A percentile compares a stretch with the other conserved stretches of the same genome.
Conservation (phyloP, 306 rosid genomes). For the Sicyos edulis region DNA sequence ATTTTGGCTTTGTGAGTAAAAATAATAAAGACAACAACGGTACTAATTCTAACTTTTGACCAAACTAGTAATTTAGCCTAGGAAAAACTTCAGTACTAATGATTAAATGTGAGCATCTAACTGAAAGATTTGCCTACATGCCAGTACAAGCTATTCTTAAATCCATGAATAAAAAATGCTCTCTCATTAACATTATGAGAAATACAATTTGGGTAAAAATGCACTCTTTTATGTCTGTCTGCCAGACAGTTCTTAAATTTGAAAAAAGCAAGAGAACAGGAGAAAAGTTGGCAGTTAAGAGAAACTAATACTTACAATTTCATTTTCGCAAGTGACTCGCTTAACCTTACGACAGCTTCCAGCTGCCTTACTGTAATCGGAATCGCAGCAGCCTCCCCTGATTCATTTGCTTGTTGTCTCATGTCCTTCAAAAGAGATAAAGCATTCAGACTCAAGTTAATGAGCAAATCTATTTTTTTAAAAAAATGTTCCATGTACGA, state of each 20-base stretch:
- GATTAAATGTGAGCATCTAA: neutral
- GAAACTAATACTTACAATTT: slow-evolving; percentile 58
- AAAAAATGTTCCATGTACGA: slow-evolving; percentile 16
- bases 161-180: neutral
- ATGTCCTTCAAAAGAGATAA: slow-evolving; percentile 53
- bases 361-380: slow-evolving; percentile 96
- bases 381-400: slow-evolving; percentile 82
- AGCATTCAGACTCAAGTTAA: neutral
- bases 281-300: neutral
- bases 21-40: no score
- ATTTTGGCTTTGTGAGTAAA: no score
- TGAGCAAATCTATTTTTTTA: neutral
- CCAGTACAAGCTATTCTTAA: no score
- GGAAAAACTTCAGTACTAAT: neutral
- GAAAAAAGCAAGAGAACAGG: neutral
- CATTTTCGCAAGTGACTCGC: slow-evolving; percentile 97
- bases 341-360: slow-evolving; percentile 90
- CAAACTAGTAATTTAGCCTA: no score
- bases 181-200: neutral
- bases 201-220: neutral
- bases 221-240: neutral
- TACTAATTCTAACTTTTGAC: no score
- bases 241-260: neutral
- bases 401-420: slow-evolving; percentile 94
- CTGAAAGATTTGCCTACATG: no score